A percentile compares a stretch with the other conserved stretches of the same genome.
These are phyloP conservation scores for Colletotrichum endophyticum DNA, from an alignment of 2,329 filamentous ascomycete species.

Conservation along the genomic window DNA sequence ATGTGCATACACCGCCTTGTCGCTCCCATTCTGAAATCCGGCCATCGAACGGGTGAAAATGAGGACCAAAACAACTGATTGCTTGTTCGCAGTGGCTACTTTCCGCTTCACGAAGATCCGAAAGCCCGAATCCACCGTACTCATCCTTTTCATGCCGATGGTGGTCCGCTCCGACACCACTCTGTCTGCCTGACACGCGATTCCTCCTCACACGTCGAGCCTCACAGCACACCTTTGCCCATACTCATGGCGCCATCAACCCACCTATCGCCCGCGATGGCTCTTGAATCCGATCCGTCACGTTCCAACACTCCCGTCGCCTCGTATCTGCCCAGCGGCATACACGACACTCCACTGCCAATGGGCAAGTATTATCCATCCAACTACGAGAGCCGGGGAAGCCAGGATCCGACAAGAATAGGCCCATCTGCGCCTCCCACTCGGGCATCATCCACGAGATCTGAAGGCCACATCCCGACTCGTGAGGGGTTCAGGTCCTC, in stretches of 20 bases:
- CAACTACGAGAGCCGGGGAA: constrained; percentile 57
- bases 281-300: constrained; percentile 29
- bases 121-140: constrained; percentile 48
- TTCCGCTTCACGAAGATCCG: constrained; percentile 64
- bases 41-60: neutral
- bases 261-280: neutral
- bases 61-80: neutral
- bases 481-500: constrained; percentile 27
- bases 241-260: constrained; percentile 21
- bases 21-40: neutral
- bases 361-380: constrained; percentile 69
- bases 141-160: constrained; percentile 56
- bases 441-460: constrained; percentile 11
- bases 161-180: constrained; percentile 40
- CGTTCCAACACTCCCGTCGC: constrained; percentile 48
- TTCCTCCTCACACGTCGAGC: constrained; percentile 2
- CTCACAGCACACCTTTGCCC: neutral
- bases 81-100: constrained; percentile 55
- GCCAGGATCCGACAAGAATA: constrained; percentile 18
- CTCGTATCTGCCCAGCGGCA: constrained; percentile 56
- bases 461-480: constrained; percentile 27
- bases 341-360: constrained; percentile 52
- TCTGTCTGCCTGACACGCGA: constrained; percentile 38
- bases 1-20: constrained; percentile 30
- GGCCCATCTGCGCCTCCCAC: neutral